Percentiles rank a stretch among this genome's conserved stretches.
Evolutionary conservation across 2,329 filamentous ascomycete species (phyloP).

Genomic region (Dothistroma septosporum): DNA sequence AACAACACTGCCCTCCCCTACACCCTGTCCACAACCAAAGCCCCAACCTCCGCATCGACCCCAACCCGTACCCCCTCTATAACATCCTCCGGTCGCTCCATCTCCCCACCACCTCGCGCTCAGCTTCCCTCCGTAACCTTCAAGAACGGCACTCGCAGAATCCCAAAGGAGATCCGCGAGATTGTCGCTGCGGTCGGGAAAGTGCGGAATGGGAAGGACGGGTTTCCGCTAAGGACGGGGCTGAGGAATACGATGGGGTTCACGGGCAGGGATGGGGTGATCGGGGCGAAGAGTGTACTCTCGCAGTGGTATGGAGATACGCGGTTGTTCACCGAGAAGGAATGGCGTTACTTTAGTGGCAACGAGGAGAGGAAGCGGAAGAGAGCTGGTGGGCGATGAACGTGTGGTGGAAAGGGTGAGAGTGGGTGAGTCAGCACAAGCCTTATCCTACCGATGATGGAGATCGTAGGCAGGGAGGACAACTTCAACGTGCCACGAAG

Average conservation of each 20-base stretch:
- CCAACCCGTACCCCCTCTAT: not conserved
- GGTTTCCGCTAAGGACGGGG: not conserved
- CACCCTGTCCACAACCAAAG: not conserved
- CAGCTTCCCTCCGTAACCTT: not conserved
- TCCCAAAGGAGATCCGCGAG: not conserved
- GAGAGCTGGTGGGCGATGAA: not conserved
- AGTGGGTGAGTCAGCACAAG: not conserved
- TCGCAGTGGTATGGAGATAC: conserved; percentile 4
- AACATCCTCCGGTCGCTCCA: not conserved
- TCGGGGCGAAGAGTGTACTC: not conserved
- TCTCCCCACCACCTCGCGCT: not conserved
- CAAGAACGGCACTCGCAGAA: not conserved
- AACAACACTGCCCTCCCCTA: not conserved
- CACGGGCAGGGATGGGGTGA: conserved; percentile 1
- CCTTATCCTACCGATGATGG: not conserved
- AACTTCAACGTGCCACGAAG: too few species aligned
- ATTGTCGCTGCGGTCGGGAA: not conserved
- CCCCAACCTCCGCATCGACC: not conserved
- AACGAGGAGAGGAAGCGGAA: not conserved
- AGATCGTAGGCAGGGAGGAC: too few species aligned
- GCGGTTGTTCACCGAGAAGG: not conserved
- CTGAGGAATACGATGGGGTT: not conserved
- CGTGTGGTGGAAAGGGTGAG: not conserved
- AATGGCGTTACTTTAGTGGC: not conserved
- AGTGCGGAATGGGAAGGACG: not conserved